Evolutionary conservation across 2,329 filamentous ascomycete genomes (phyloP).

Genomic region (Cordyceps farinosa): DNA sequence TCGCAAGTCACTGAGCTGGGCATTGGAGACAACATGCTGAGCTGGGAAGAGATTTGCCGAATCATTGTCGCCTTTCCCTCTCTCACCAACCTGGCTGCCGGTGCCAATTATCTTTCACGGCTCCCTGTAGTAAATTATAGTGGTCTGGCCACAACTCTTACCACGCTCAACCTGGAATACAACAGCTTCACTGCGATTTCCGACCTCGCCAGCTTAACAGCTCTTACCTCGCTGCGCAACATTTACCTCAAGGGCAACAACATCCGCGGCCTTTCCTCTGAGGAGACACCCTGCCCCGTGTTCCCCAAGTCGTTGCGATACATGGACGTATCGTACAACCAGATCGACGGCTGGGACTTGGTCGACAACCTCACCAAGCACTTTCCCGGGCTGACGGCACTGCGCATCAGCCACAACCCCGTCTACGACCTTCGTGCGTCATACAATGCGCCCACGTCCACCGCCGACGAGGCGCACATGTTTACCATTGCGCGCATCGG

Average conservation of each 20-base stretch:
- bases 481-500: constrained; percentile 74
- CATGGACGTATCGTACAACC: constrained; percentile 72
- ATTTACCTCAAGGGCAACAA: constrained; percentile 74
- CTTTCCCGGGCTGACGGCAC: constrained; percentile 69
- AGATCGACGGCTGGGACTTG: constrained; percentile 66
- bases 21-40: constrained; percentile 63
- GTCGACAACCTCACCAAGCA: constrained; percentile 62
- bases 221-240: constrained; percentile 51
- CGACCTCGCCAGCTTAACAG: constrained; percentile 52
- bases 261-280: constrained; percentile 47
- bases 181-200: constrained; percentile 63
- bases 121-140: constrained; percentile 43
- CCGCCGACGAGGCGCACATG: constrained; percentile 82
- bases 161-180: constrained; percentile 65
- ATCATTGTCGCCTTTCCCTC: constrained; percentile 51
- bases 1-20: constrained; percentile 55
- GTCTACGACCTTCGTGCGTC: constrained; percentile 59
- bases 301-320: constrained; percentile 58
- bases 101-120: constrained; percentile 54
- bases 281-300: constrained; percentile 32
- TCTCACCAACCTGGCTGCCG: constrained; percentile 49
- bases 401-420: constrained; percentile 84
- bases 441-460: constrained; percentile 43
- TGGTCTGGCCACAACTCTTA: constrained; percentile 49
- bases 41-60: constrained; percentile 60